phyloP scores from a whole-genome alignment of 176 grass and related monocot species.

The Urochloa ruziziensis region DNA sequence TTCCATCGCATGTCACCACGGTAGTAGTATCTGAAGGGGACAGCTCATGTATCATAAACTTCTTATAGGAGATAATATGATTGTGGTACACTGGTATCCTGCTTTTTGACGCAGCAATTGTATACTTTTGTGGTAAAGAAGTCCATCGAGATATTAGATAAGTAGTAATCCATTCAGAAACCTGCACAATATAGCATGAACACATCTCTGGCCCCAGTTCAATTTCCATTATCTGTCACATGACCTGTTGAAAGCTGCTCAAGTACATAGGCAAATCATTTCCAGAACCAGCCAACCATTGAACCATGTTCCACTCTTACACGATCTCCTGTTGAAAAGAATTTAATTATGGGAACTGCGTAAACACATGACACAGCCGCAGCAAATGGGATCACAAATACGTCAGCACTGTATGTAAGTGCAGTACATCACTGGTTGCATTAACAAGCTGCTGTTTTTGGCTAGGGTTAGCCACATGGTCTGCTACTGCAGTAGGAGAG shows the following conservation, averaged over 20 bases:
- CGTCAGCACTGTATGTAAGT: neutral
- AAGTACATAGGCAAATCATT: neutral
- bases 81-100: neutral
- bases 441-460: slow-evolving; percentile 28
- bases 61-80: too few species aligned
- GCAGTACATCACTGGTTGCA: neutral
- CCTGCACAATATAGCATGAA: neutral
- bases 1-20: neutral
- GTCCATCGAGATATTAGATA: neutral
- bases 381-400: neutral
- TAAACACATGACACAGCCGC: neutral
- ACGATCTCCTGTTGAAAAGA: slow-evolving; percentile 11
- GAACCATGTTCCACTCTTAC: slow-evolving; percentile 20
- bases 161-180: neutral
- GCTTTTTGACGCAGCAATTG: neutral
- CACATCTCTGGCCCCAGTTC: neutral
- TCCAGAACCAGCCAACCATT: neutral
- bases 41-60: too few species aligned
- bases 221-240: neutral
- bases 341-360: neutral
- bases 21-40: too few species aligned
- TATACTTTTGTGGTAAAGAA: neutral
- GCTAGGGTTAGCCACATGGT: slow-evolving; percentile 34
- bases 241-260: neutral
- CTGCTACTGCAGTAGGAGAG: slow-evolving; percentile 21